Conservation (phyloP, 2,329 filamentous ascomycete species). For the Ophiostoma perfectum region DNA sequence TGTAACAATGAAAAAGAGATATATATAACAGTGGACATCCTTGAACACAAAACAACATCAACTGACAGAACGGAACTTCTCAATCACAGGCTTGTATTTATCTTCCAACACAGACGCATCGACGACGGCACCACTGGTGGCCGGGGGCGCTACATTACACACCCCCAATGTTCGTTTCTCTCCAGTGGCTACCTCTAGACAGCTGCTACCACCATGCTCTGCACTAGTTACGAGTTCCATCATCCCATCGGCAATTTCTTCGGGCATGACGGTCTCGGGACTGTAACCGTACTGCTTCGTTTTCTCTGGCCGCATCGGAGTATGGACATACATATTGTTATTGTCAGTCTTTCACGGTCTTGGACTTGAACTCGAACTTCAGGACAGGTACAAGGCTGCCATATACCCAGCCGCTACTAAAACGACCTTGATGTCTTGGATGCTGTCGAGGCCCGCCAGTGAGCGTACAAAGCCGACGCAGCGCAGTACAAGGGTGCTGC, state of each 20-base stretch:
- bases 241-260: neutral
- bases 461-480: constrained; percentile 37
- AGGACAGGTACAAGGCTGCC: no score
- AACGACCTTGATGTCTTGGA: constrained; percentile 18
- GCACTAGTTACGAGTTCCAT: neutral
- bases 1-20: no score
- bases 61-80: constrained; percentile 12
- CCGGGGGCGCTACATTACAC: constrained; percentile 18
- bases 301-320: constrained; percentile 19
- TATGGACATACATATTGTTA: neutral
- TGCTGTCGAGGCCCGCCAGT: constrained; percentile 29
- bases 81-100: constrained; percentile 19
- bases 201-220: constrained; percentile 8
- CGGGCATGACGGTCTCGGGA: constrained; percentile 3
- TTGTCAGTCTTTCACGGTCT: no score
- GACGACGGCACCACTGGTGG: neutral
- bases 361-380: no score
- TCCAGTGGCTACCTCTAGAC: constrained; percentile 11
- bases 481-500: constrained; percentile 35
- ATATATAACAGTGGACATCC: neutral
- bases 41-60: neutral
- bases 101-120: neutral
- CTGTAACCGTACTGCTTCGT: constrained; percentile 18
- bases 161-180: constrained; percentile 15
- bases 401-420: constrained; percentile 14